Evolutionary conservation across 2,329 filamentous ascomycete species (phyloP).

Genomic region (Arthroderma sp.): DNA sequence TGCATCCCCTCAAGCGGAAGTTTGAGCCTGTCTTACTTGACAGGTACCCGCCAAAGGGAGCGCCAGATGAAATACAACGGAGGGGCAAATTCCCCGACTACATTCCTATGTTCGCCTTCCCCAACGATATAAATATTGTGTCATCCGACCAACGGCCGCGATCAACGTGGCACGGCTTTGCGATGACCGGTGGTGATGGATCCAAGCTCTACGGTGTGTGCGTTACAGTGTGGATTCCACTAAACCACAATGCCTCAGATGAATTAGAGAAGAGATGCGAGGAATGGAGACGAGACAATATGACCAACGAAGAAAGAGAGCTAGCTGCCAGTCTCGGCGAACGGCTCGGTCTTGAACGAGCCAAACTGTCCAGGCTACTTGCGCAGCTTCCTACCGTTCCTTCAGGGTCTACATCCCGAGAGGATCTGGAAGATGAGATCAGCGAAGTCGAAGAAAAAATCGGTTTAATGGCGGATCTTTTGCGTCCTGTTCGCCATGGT

Average conservation of each 20-base stretch:
- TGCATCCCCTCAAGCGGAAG: constrained; percentile 86
- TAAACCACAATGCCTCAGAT: constrained; percentile 69
- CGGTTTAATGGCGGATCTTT: constrained; percentile 85
- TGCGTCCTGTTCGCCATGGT: constrained; percentile 82
- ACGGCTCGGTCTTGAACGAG: constrained; percentile 72
- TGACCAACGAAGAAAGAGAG: constrained; percentile 96
- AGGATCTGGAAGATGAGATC: constrained; percentile 84
- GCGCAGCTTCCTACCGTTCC: constrained; percentile 67
- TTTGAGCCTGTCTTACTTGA: constrained; percentile 96
- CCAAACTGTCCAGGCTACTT: constrained; percentile 77
- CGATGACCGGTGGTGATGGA: constrained; percentile 89
- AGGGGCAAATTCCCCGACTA: constrained; percentile 90
- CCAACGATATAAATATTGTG: constrained; percentile 93
- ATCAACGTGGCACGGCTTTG: constrained; percentile 98
- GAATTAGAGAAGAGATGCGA: constrained; percentile 64
- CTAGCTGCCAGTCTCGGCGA: constrained; percentile 84
- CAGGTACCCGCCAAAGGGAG: constrained; percentile 74
- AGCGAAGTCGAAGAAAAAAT: constrained; percentile 96
- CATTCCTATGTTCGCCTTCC: constrained; percentile 98
- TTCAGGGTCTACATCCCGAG: constrained; percentile 69
- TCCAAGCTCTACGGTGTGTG: constrained; percentile 86
- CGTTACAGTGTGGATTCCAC: constrained; percentile 81
- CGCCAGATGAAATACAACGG: constrained; percentile 65
- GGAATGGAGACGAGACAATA: constrained; percentile 78
- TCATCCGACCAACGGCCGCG: constrained; percentile 86